A percentile compares a stretch with the other conserved stretches of the same genome.
These are phyloP conservation scores for Leishmania major DNA, from an alignment of 208 protist species.

Conservation along the genomic window DNA sequence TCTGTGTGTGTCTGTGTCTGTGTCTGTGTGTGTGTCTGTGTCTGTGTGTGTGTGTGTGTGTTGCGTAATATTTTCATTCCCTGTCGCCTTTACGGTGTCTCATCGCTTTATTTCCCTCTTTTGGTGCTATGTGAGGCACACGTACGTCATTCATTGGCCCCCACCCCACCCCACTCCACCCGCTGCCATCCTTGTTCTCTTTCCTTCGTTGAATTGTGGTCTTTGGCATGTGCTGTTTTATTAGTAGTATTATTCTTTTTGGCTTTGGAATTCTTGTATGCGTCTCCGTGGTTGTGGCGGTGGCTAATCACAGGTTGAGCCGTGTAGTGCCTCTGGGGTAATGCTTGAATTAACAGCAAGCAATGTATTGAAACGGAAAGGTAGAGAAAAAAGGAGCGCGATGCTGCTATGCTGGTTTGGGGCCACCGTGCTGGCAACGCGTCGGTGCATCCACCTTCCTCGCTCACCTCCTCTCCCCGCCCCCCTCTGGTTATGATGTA, in stretches of 20 bases:
- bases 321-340: neutral
- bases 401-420: neutral
- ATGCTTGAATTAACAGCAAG: neutral
- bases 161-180: too few relatives aligned
- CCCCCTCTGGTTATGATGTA: neutral
- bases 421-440: too few relatives aligned
- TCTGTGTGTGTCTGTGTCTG: too few relatives aligned
- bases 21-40: too few relatives aligned
- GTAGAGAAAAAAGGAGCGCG: neutral
- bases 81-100: neutral
- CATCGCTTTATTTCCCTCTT: neutral
- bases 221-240: neutral
- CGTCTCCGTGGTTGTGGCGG: neutral
- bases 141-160: too few relatives aligned
- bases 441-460: neutral
- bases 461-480: neutral
- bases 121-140: too few relatives aligned
- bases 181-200: too few relatives aligned
- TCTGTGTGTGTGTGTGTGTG: too few relatives aligned
- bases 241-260: neutral
- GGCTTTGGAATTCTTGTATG: neutral
- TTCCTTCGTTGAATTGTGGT: too few relatives aligned
- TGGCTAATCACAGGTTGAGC: too few relatives aligned
- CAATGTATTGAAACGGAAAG: neutral
- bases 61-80: too few relatives aligned